A percentile compares a stretch with the other conserved stretches of the same genome.
phyloP scores from a whole-genome alignment of 495 filamentous ascomycete genomes.

The Podospora didyma region DNA sequence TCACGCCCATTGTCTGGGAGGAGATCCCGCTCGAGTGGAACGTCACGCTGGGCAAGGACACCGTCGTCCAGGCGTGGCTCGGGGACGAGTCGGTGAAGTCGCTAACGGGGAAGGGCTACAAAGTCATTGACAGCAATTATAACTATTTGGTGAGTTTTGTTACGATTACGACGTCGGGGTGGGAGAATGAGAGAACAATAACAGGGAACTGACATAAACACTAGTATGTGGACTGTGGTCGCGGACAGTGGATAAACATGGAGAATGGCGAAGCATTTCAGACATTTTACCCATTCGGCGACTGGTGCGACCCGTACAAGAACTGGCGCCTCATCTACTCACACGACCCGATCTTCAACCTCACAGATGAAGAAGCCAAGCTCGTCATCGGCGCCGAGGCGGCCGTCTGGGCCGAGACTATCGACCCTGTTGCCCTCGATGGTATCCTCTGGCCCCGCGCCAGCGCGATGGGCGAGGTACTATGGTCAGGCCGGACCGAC shows the following conservation, averaged over 20 bases:
- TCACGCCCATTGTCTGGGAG: slow-evolving; percentile 76
- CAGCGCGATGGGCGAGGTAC: slow-evolving; percentile 66
- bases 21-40: slow-evolving; percentile 77
- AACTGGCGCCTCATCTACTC: slow-evolving; percentile 76
- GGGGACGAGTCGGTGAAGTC: slow-evolving; percentile 50
- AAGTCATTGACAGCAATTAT: slow-evolving; percentile 69
- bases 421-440: slow-evolving; percentile 66
- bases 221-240: slow-evolving; percentile 77
- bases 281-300: slow-evolving; percentile 60
- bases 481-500: slow-evolving; percentile 68
- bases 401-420: slow-evolving; percentile 74
- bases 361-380: slow-evolving; percentile 52
- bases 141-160: slow-evolving; percentile 59
- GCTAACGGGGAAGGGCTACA: slow-evolving; percentile 56
- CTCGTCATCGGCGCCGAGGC: slow-evolving; percentile 75
- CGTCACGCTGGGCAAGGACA: slow-evolving; percentile 56
- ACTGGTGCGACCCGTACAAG: slow-evolving; percentile 73
- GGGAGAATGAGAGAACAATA: background rate
- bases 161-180: background rate
- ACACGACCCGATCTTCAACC: slow-evolving; percentile 61
- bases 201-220: slow-evolving; percentile 10
- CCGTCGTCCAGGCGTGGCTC: slow-evolving; percentile 71
- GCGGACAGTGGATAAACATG: slow-evolving; percentile 72
- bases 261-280: slow-evolving; percentile 38
- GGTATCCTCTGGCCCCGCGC: slow-evolving; percentile 71